Conservation (phyloP, 495 filamentous ascomycete species). For the Lasiosphaeria ovina region DNA sequence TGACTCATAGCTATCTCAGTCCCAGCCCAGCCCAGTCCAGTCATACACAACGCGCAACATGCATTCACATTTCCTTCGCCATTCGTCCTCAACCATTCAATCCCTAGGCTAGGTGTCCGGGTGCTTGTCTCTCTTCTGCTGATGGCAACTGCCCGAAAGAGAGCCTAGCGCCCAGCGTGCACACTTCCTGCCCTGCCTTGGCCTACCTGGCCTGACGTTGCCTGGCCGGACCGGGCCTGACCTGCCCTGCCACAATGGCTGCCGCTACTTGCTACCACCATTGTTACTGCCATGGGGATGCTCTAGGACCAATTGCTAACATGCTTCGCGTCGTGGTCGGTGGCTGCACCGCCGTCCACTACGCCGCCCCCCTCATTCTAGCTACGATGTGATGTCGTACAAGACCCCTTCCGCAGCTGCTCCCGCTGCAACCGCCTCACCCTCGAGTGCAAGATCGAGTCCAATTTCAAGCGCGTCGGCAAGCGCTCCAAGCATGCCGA, state of each 20-base stretch:
- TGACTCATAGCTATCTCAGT: slow-evolving; percentile 37
- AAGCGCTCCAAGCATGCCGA: slow-evolving; percentile 89
- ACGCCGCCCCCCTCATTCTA: slow-evolving; percentile 4
- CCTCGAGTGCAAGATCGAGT: slow-evolving; percentile 88
- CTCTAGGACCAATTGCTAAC: slow-evolving; percentile 7
- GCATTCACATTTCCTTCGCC: too few relatives aligned
- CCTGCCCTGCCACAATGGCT: too few relatives aligned
- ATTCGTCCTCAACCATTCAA: too few relatives aligned
- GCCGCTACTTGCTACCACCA: too few relatives aligned
- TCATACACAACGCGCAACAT: too few relatives aligned
- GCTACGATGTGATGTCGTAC: slow-evolving; percentile 87
- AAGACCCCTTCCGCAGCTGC: slow-evolving; percentile 79
- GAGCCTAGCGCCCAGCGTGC: neutral
- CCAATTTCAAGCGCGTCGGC: slow-evolving; percentile 88
- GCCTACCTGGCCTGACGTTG: too few relatives aligned
- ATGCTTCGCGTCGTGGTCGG: too few relatives aligned
- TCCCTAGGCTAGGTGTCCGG: too few relatives aligned
- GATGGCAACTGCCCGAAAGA: neutral
- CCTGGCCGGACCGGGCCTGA: too few relatives aligned
- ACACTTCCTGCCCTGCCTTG: too few relatives aligned
- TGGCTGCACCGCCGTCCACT: neutral
- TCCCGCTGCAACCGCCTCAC: slow-evolving; percentile 80
- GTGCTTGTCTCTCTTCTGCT: too few relatives aligned
- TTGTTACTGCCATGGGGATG: too few relatives aligned
- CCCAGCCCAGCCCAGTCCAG: neutral